Evolutionary conservation across 306 rosid species (phyloP), one percentile per base, ranked within the genome.

Genomic region (Vigna nakashimae): DNA sequence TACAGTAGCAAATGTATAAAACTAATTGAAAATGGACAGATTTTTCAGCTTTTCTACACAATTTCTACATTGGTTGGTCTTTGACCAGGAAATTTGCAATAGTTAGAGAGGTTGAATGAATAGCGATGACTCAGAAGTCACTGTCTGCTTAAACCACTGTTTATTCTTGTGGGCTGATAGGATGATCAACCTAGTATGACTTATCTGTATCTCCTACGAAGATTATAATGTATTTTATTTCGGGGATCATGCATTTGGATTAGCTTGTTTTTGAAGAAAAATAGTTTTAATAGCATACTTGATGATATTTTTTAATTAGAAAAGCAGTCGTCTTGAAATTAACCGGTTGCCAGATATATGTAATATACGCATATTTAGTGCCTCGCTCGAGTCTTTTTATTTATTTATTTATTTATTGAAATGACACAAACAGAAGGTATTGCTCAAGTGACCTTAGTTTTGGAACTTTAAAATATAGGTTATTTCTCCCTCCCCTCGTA

Each of bases 1-100:
- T 34, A 38, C 18, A 10, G 48, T 46, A 38, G 59, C 28, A 56
- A 65, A 15, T 80, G 68, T 80, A 43, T 69, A 67, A 74, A 48
- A 74, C 50, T 79, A 30, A 64, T 15, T 71, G 48, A 49, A 83
- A 73, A 24, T 74, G 78, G 58, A 10, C 30, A 84, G 38, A 28
- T 24, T 71, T 75, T 56, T 26, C 45, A 56, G 49, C 50, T 46
- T 65, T 71, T 75, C 52, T 79, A 14, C 53, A 62, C 57, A 69
- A 17, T 43, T 74, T 79, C 48, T 66, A n/a, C 62, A 18, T 3
- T 75, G 26, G 18, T 46, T 48, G 51, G 55, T 65, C 32, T 64
- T 43, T 74, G 58, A 68, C 69, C 81, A 32, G 40, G 57, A 74
- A 74, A 69, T 40, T 43, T 30, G 79, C 65, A 40, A 17, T 62